Percentiles rank a stretch among this genome's conserved stretches.
These are phyloP conservation scores for Abelmoschus esculentus DNA, from an alignment of 345 rosid species.

Conservation along the genomic window DNA sequence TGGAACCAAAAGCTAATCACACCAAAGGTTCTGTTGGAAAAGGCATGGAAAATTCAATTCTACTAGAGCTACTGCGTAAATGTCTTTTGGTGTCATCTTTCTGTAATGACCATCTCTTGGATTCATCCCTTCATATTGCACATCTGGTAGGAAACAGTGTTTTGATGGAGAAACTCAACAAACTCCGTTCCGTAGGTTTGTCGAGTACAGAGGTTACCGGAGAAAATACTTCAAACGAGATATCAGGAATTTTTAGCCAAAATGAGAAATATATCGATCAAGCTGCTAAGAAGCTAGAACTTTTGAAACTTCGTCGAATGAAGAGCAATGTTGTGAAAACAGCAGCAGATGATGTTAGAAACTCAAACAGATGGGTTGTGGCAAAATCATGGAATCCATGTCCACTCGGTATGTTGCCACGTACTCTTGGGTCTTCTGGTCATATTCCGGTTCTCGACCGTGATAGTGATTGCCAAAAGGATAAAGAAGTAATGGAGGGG, in stretches of 20 bases:
- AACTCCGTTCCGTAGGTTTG: slow-evolving; percentile 21
- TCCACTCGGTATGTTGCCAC: slow-evolving; percentile 78
- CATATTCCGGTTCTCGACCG: slow-evolving; percentile 52
- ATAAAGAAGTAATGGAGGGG: slow-evolving; percentile 17
- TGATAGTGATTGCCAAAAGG: slow-evolving; percentile 2
- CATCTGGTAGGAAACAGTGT: slow-evolving; percentile 33
- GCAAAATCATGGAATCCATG: slow-evolving; percentile 74
- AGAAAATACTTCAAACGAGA: slow-evolving; percentile 23
- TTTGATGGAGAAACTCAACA: slow-evolving; percentile 42
- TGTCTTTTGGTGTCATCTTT: slow-evolving; percentile 39
- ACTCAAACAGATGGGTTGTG: slow-evolving; percentile 42
- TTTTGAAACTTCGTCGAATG: slow-evolving; percentile 25
- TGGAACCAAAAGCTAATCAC: slow-evolving; percentile 31
- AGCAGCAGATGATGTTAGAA: slow-evolving; percentile 18
- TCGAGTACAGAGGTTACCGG: slow-evolving; percentile 21
- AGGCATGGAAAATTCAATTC: slow-evolving; percentile 26
- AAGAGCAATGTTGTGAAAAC: slow-evolving; percentile 24
- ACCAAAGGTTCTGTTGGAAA: slow-evolving; percentile 25
- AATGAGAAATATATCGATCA: slow-evolving; percentile 38
- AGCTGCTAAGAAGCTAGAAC: slow-evolving; percentile 60
- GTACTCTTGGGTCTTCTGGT: slow-evolving; percentile 51
- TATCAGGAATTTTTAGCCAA: slow-evolving; percentile 24
- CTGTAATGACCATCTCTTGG: slow-evolving; percentile 38
- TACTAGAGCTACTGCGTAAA: slow-evolving; percentile 42
- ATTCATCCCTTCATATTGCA: slow-evolving; percentile 43